Percentiles rank a stretch among this genome's conserved stretches.
These are phyloP conservation scores for Cladosporium velox DNA, from an alignment of 2,329 filamentous ascomycete species.

Conservation along the genomic window DNA sequence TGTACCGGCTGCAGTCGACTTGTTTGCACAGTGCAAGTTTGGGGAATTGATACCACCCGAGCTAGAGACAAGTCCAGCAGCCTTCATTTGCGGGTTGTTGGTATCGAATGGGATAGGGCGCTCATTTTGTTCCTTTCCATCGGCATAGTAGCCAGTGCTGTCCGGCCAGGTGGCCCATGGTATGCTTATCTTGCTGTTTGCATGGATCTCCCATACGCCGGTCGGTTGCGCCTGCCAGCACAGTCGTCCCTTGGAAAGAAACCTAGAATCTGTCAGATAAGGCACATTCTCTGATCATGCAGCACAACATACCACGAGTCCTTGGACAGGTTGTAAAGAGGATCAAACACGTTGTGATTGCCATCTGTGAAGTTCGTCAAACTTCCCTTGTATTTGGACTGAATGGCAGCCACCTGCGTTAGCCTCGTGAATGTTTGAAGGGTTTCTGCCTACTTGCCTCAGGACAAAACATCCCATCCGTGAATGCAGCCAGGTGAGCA, in stretches of 20 bases:
- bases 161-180: slow-evolving; percentile 1
- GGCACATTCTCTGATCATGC: background rate
- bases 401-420: background rate
- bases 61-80: background rate
- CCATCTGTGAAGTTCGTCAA: background rate
- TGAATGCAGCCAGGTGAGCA: background rate
- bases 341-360: background rate
- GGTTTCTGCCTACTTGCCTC: background rate
- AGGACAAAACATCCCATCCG: background rate
- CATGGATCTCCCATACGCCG: background rate
- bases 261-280: background rate
- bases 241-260: background rate
- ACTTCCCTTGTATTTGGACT: background rate
- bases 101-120: background rate
- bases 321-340: background rate
- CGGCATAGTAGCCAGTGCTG: background rate
- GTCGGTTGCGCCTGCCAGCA: background rate
- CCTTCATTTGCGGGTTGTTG: background rate
- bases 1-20: background rate
- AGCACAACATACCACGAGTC: background rate
- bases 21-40: background rate
- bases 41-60: background rate
- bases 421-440: background rate
- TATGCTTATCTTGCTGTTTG: background rate
- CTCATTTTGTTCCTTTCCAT: background rate